phyloP scores from a whole-genome alignment of 345 rosid species.

The Citrus sp. region DNA sequence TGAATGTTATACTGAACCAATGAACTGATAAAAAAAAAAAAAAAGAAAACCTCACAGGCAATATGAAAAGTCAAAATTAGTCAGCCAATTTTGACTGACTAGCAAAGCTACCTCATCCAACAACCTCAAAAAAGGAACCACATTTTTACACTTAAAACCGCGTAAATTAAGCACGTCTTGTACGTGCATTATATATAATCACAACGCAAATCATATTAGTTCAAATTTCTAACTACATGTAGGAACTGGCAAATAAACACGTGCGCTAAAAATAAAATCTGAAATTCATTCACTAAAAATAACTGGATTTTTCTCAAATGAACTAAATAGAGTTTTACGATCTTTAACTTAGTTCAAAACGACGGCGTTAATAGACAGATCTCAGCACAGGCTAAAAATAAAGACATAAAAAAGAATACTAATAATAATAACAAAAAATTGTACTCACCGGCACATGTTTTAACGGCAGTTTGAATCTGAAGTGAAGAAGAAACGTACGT shows the following conservation, averaged over 20 bases:
- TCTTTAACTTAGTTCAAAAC: constrained; percentile 17
- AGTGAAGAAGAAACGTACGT: background rate
- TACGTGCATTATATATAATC: background rate
- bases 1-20: background rate
- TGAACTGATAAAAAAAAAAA: background rate
- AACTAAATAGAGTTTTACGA: constrained; percentile 23
- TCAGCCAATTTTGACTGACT: background rate
- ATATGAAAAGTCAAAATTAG: background rate
- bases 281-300: background rate
- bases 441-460: constrained; percentile 9
- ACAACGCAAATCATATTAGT: background rate
- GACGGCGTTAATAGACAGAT: constrained; percentile 26
- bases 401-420: background rate
- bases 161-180: background rate
- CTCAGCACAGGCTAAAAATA: constrained; percentile 15
- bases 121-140: constrained; percentile 4
- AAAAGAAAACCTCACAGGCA: background rate
- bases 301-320: constrained; percentile 4
- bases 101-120: constrained; percentile 8
- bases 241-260: background rate
- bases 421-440: background rate
- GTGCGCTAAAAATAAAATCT: background rate
- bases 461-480: constrained; percentile 4
- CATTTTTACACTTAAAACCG: background rate
- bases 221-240: background rate